phyloP scores from a whole-genome alignment of 306 rosid species.

The peach (Prunus persica) region Prunus_persica_NCBIv2 NC_034016.1:12446501-12447000 shows the following conservation, averaged over 20 bases:
- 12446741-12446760: slow-evolving; percentile 33
- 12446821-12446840: slow-evolving; percentile 59
- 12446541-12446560: slow-evolving; percentile 6
- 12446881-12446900: background rate
- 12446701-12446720: no score
- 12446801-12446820: slow-evolving; percentile 58
- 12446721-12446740: background rate
- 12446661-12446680: slow-evolving; percentile 12
- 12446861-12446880: background rate
- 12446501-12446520: no score
- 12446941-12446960: slow-evolving; percentile 74
- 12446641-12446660: slow-evolving; percentile 63
- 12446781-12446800: slow-evolving; percentile 67
- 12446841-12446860: slow-evolving; percentile 38
- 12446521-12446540: no score
- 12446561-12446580: slow-evolving; percentile 35
- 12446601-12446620: slow-evolving; percentile 45
- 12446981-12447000: slow-evolving; percentile 65
- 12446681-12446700: background rate
- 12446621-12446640: slow-evolving; percentile 70
- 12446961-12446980: slow-evolving; percentile 64
- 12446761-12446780: slow-evolving; percentile 69
- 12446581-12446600: no score
- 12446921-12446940: background rate
- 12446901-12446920: no score